Conservation (phyloP, 345 rosid species). For the Populus ilicifolia region DNA sequence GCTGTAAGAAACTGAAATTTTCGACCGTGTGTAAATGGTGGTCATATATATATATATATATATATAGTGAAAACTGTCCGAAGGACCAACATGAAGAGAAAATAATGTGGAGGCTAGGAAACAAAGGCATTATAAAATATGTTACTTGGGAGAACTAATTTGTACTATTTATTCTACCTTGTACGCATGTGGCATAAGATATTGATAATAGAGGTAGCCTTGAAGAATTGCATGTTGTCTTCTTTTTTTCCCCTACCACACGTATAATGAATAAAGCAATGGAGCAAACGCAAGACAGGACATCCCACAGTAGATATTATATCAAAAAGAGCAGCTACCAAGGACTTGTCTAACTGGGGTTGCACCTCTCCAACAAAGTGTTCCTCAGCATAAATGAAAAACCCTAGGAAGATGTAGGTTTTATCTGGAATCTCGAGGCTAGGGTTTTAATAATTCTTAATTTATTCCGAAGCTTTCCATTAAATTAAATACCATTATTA, state of each 20-base stretch:
- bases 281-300: neutral
- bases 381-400: neutral
- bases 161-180: neutral
- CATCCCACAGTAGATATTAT: neutral
- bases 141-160: too few relatives aligned
- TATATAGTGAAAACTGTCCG: too few relatives aligned
- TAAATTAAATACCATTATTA: neutral
- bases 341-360: neutral
- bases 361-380: neutral
- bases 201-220: neutral
- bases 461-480: too few relatives aligned
- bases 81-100: too few relatives aligned
- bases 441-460: too few relatives aligned
- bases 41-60: too few relatives aligned
- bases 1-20: too few relatives aligned
- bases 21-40: too few relatives aligned
- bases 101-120: too few relatives aligned
- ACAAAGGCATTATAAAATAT: too few relatives aligned
- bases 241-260: neutral
- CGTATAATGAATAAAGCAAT: neutral
- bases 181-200: neutral
- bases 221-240: neutral
- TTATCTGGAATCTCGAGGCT: neutral
- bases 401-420: conserved; percentile 7
- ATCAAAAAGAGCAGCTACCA: neutral